These are phyloP conservation scores for Pseudonitzschia pungens DNA, from an alignment of 108 stramenopile species.

Conservation along the genomic window DNA sequence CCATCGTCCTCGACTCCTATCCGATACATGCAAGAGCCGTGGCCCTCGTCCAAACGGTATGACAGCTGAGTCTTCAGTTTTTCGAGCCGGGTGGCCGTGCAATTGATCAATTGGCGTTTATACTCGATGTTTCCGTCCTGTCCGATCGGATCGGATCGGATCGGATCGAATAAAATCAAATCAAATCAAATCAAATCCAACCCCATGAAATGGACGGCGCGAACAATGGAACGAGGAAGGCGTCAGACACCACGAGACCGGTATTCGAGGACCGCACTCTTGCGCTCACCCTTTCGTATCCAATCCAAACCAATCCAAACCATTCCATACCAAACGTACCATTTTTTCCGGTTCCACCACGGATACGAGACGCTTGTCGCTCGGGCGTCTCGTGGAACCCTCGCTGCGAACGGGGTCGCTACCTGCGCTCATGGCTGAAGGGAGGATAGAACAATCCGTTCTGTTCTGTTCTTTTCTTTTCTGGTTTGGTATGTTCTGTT, in stretches of 20 bases:
- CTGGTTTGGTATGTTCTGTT: too few relatives aligned
- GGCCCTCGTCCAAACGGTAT: conserved; percentile 77
- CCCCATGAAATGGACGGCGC: too few relatives aligned
- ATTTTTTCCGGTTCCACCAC: conserved; percentile 38
- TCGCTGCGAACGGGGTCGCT: neutral
- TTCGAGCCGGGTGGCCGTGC: conserved; percentile 61
- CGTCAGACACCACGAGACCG: too few relatives aligned
- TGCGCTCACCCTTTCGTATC: too few relatives aligned
- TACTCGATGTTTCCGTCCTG: conserved; percentile 80
- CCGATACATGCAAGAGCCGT: conserved; percentile 69
- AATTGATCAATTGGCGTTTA: conserved; percentile 76
- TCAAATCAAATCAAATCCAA: neutral
- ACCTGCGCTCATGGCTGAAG: conserved; percentile 2
- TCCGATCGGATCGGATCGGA: neutral
- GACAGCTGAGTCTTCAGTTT: conserved; percentile 87
- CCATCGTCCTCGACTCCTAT: conserved; percentile 87
- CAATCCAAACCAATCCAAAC: neutral
- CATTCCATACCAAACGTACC: conserved; percentile 22
- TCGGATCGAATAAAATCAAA: neutral
- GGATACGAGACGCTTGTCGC: conserved; percentile 30
- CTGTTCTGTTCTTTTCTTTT: too few relatives aligned
- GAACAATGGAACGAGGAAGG: too few relatives aligned
- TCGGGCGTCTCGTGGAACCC: conserved; percentile 9
- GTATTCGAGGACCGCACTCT: too few relatives aligned
- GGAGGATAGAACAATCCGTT: neutral